Percentiles rank a stretch among this genome's conserved stretches.
Conservation (phyloP, 108 stramenopile species). For the Skeletonema grethae region DNA sequence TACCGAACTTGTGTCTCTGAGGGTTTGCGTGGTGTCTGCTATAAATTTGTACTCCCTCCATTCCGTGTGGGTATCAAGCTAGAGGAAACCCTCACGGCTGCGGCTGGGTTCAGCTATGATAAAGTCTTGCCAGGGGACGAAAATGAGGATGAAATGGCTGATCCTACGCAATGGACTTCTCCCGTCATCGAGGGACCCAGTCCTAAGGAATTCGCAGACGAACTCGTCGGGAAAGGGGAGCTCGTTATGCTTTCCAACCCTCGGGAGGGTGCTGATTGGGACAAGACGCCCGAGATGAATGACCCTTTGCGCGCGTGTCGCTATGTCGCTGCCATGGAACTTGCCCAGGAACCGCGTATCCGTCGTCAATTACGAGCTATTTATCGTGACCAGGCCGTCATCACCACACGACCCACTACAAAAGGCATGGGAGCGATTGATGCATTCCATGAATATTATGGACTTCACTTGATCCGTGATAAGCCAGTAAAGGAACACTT, state of each 20-base stretch:
- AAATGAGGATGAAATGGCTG: conserved; percentile 32
- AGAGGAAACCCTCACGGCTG: conserved; percentile 59
- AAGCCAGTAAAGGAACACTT: conserved; percentile 87
- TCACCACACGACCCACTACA: conserved; percentile 83
- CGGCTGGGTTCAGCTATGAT: conserved; percentile 66
- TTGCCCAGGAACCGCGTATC: conserved; percentile 87
- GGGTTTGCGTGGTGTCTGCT: conserved; percentile 74
- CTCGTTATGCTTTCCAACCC: conserved; percentile 68
- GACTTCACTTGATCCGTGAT: conserved; percentile 77
- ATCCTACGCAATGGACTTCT: conserved; percentile 76
- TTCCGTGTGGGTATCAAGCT: conserved; percentile 83
- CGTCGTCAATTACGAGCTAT: conserved; percentile 68
- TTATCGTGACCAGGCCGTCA: conserved; percentile 64
- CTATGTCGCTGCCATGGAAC: conserved; percentile 89
- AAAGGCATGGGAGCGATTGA: conserved; percentile 80
- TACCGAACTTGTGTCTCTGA: conserved; percentile 86
- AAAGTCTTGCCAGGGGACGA: conserved; percentile 73
- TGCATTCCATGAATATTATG: conserved; percentile 87
- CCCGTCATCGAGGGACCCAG: conserved; percentile 51
- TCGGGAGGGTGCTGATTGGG: conserved; percentile 48
- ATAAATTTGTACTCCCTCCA: conserved; percentile 76
- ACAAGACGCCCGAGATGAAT: conserved; percentile 50
- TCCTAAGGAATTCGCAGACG: conserved; percentile 73
- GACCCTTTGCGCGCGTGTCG: conserved; percentile 82
- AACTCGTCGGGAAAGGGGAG: conserved; percentile 84